phyloP scores from a whole-genome alignment of 768 basidiomycete species.

The Amanita rubescens region DNA sequence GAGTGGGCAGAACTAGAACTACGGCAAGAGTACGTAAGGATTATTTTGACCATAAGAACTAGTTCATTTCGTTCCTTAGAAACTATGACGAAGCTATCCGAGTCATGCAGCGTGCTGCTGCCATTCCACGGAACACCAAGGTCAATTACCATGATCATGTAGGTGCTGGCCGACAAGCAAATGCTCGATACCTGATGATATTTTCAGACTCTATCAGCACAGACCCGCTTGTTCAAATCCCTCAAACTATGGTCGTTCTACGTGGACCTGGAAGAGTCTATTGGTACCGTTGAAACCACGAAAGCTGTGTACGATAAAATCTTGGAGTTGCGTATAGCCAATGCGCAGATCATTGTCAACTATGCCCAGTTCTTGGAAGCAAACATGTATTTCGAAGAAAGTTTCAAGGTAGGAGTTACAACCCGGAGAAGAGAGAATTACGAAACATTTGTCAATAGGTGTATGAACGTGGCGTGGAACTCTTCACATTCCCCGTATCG shows the following conservation, averaged over 20 bases:
- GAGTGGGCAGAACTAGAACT: slow-evolving; percentile 99
- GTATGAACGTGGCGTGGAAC: slow-evolving; percentile 93
- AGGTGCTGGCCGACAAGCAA: slow-evolving; percentile 14
- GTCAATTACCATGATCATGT: slow-evolving; percentile 96
- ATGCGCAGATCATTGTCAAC: slow-evolving; percentile 96
- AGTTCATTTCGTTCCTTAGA: slow-evolving; percentile 31
- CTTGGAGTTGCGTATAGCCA: slow-evolving; percentile 92
- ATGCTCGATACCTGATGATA: background rate
- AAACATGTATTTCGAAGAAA: slow-evolving; percentile 97
- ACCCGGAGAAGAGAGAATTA: background rate
- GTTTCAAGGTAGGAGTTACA: slow-evolving; percentile 69
- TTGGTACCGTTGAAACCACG: slow-evolving; percentile 86
- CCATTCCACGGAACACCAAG: slow-evolving; percentile 83
- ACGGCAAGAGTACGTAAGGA: slow-evolving; percentile 73
- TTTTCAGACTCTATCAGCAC: slow-evolving; percentile 68
- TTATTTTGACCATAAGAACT: background rate
- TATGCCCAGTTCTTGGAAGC: slow-evolving; percentile 97
- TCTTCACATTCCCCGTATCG: slow-evolving; percentile 96
- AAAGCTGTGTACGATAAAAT: slow-evolving; percentile 96
- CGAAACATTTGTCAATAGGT: slow-evolving; percentile 42
- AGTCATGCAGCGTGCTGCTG: slow-evolving; percentile 95
- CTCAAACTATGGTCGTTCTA: slow-evolving; percentile 99
- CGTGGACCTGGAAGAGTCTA: slow-evolving; percentile 94
- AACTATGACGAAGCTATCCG: slow-evolving; percentile 94
- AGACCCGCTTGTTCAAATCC: slow-evolving; percentile 92